Evolutionary conservation across 2,329 filamentous ascomycete species (phyloP), one percentile per base, ranked within the genome.

Genomic region (Macrophomina pseudophaseolina): DNA sequence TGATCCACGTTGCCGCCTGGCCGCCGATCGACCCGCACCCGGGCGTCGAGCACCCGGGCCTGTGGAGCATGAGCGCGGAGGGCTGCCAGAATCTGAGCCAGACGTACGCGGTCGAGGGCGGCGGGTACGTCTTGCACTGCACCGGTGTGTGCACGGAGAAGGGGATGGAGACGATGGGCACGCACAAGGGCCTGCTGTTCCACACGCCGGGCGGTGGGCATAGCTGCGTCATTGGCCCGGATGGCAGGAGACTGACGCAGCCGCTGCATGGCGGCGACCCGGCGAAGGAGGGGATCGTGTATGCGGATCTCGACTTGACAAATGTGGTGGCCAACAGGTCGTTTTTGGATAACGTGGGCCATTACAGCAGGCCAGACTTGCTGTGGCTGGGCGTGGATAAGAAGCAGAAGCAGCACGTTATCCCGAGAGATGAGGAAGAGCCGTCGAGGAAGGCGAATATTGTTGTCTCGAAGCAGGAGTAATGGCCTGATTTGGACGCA

Each of bases 81-180:
- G 59, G 59, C 14, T 81, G 79, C 66, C 79, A 79, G 40, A 80
- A 71, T 52, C 75, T 87, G 1, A 83, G 84, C 0, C 83, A 84
- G 68, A 80, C 82, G 0, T 87, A 88, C 69, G 86, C 86, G 1
- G 82, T 88, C 6, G 87, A 89, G 71, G 82, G 83, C 1, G 78
- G 79, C 6, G 74, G 83, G 0, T 89, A 84, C 68, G 86, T 89
- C 0, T 79, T 88, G 2, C 84, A 86, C 69, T 77, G 76, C 59
- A 86, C 85, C 0, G 74, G 80, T 0, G 78, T 88, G 2, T 76
- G 86, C 60, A 80, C 78, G 0, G 70, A 82, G 7, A 72, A 78
- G 16, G 85, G 81, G 0, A 79, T 85, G 12, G 70, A 82, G 2
- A 64, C 67, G 2, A 80, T 86, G 72, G 73, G 75, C 6, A 84